Base-by-base conservation (phyloP, 805 yeast genomes). In the Spathaspora arborariae region DNA sequence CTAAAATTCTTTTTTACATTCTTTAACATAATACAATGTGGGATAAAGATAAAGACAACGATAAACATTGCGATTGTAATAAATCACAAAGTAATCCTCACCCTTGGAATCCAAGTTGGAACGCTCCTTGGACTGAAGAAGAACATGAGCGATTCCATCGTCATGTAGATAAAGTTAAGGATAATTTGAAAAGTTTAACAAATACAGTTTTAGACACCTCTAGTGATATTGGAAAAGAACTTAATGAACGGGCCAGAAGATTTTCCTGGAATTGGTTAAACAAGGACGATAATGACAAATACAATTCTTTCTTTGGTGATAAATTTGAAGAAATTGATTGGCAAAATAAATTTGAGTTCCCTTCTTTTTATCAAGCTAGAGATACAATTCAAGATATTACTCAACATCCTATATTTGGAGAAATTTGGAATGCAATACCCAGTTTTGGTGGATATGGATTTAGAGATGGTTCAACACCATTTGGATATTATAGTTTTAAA, bases 401-500 rank as follows among this genome's bases (percentile, higher is more conserved):
- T 33, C 45, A 38, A 19, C 21, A 30, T 34, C 22, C 20, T n/a
- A 20, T 18, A 3, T 35, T 38, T 26, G 45, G 42, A n/a, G 44
- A 39, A 18, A 43, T 41, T 33, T 37, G 48, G 49, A 39, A 20
- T n/a, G 27, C 42, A 16, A 35, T 45, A 19, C 44, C 38, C 4
- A 54, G 52, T 24, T 34, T 37, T 26, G 45, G 42, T 16, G 44
- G 42, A 6, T 47, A 40, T 16, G 44, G 42, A 6, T 47, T 51
- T 24, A 50, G 45, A 15, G 46, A 50, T 24, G 65, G 67, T 4
- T 54, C 50, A 36, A 59, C 68, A 1, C 73, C 75, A 1, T 70
- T 56, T 40, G 84, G 84, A 0, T 59, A 72, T 40, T 75, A 75
- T 60, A 76, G 82, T 7, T 76, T 70, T 52, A 81, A 81, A 19